phyloP scores from a whole-genome alignment of 164 flowering plant species.

The Sedum album region DNA sequence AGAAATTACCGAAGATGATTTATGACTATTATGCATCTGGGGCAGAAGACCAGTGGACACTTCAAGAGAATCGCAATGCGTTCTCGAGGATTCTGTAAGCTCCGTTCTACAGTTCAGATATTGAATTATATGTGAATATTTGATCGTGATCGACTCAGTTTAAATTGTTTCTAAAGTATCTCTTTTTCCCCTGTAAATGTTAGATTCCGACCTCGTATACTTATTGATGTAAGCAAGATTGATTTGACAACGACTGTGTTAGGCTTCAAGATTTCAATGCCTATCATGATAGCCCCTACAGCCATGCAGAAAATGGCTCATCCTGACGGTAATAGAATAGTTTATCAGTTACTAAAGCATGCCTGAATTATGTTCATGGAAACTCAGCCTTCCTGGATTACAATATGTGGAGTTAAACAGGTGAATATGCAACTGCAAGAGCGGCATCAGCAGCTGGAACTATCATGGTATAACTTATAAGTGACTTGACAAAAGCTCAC shows the following conservation, averaged over 20 bases:
- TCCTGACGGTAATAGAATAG: slow-evolving; percentile 37
- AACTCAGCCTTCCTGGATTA: background rate
- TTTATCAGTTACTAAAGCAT: background rate
- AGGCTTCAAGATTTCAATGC: slow-evolving; percentile 56
- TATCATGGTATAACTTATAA: slow-evolving; percentile 52
- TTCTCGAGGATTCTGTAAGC: slow-evolving; percentile 84
- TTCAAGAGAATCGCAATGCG: slow-evolving; percentile 64
- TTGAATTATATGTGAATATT: background rate
- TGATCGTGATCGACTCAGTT: background rate
- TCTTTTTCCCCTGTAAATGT: background rate
- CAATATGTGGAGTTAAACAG: slow-evolving; percentile 25
- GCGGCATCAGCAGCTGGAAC: slow-evolving; percentile 87
- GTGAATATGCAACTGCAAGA: slow-evolving; percentile 90
- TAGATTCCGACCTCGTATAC: slow-evolving; percentile 51
- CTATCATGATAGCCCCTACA: slow-evolving; percentile 56
- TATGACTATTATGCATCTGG: slow-evolving; percentile 94
- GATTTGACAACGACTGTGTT: slow-evolving; percentile 44
- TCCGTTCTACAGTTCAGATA: background rate
- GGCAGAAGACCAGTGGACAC: slow-evolving; percentile 96
- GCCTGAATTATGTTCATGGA: background rate
- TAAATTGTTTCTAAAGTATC: background rate
- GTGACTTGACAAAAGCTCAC: slow-evolving; percentile 9
- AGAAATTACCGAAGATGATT: slow-evolving; percentile 83
- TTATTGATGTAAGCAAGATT: slow-evolving; percentile 47
- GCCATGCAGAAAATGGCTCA: slow-evolving; percentile 66